Conservation (phyloP, 176 grass and related monocot genomes). For the Guadua angustifolia region DNA sequence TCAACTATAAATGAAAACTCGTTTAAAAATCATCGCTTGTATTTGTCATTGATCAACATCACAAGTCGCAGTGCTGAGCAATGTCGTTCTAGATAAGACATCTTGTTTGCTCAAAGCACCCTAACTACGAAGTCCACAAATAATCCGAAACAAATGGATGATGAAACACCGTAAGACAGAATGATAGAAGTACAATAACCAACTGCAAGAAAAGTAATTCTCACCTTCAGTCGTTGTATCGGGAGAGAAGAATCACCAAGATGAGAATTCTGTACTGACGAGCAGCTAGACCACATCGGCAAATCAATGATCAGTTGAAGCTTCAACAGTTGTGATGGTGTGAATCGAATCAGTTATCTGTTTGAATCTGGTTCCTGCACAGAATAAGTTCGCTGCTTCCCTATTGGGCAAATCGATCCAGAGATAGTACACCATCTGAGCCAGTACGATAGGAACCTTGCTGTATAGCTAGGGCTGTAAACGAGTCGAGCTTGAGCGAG, state of each 20-base stretch:
- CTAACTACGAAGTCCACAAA: background rate
- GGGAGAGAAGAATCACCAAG: background rate
- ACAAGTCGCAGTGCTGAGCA: background rate
- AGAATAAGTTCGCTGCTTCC: background rate
- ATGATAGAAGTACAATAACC: background rate
- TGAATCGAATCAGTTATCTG: slow-evolving; percentile 3
- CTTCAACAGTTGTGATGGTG: background rate
- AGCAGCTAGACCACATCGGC: background rate
- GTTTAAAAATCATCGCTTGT: too few species aligned
- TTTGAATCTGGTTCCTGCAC: slow-evolving; percentile 24
- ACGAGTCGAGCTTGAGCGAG: too few species aligned
- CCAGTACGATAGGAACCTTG: background rate
- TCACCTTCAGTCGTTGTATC: background rate
- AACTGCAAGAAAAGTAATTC: background rate
- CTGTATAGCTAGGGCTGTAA: too few species aligned
- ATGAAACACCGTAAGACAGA: background rate
- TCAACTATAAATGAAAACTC: background rate
- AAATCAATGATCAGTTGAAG: background rate
- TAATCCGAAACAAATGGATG: background rate
- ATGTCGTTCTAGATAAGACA: background rate
- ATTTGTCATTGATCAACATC: too few species aligned
- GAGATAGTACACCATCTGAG: background rate
- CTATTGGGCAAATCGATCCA: background rate
- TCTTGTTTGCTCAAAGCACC: slow-evolving; percentile 1
- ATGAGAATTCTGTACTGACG: background rate